Base-by-base conservation (phyloP, 192 early-diverging fungal genomes). In the Coemansia sp. region DNA sequence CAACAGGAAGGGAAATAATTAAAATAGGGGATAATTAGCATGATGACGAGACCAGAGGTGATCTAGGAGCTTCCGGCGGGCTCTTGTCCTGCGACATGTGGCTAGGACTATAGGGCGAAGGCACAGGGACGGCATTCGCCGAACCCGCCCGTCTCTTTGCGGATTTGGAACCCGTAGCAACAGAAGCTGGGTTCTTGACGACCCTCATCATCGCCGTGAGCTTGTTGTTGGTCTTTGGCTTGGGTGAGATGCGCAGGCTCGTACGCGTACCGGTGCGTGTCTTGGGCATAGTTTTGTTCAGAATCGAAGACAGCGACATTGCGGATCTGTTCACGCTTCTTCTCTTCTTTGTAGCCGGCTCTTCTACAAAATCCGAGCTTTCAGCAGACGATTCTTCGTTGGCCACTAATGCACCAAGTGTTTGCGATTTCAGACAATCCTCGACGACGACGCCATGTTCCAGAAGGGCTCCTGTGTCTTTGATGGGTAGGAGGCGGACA, bases 141-240 rank as follows among this genome's bases (percentile, higher is more conserved):
- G 18, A 6, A 21, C 30, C 58, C 1, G 48, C 13, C 2, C 48
- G 13, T 49, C 16, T 30, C 29, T 26, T 26, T 53, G 52, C 29
- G 2, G 39, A 35, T 16, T 64, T 66, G 25, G 64, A 42, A 20
- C 48, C 59, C 1, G 42, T 10, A 12, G 62, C 43, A 5, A 66
- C 37, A 2, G 48, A 26, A 7, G 25, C 5, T 0, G 40, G 34
- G 13, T 15, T 21, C 59, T 79, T 80, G 31, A 80, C 77, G 9
- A 80, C 77, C 37, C 60, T 68, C 62, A 80, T 56, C 72, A 73
- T 74, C n/a, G 71, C 56, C 6, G 71, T 80, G 20, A 74, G 68
- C 58, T 80, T 80, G 56, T 80, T 80, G 56, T 35, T 34, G 31
- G 28, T 57, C 15, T 18, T 57, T 34, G 55, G 0, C 55, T 30